A percentile compares a stretch with the other conserved stretches of the same genome.
Conservation (phyloP, 202 grass and related monocot genomes). For the Elaeis oleifera region DNA sequence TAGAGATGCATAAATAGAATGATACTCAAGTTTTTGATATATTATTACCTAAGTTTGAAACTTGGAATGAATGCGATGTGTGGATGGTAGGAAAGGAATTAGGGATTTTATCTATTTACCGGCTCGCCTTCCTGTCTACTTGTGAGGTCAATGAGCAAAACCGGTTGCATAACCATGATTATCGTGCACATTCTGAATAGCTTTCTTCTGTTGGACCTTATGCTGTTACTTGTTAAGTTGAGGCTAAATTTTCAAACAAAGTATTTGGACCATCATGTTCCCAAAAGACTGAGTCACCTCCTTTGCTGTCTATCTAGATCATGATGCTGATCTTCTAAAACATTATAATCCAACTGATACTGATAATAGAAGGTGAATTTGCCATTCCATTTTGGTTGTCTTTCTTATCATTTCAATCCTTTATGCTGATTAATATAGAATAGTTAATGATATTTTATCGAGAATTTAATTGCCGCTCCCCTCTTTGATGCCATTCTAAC, state of each 20-base stretch:
- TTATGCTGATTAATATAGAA: too few species aligned
- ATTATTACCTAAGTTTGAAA: too few species aligned
- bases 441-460: too few species aligned
- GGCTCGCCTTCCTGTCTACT: too few species aligned
- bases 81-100: too few species aligned
- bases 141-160: not conserved
- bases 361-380: conserved; percentile 42
- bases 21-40: too few species aligned
- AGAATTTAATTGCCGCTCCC: too few species aligned
- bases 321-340: conserved; percentile 37
- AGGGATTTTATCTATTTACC: too few species aligned
- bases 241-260: not conserved
- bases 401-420: too few species aligned
- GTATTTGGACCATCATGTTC: not conserved
- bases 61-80: too few species aligned
- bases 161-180: not conserved
- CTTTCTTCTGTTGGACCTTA: not conserved
- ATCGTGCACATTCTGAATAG: not conserved
- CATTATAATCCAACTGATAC: conserved; percentile 16
- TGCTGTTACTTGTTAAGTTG: not conserved
- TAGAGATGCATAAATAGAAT: too few species aligned
- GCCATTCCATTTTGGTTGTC: not conserved
- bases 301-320: conserved; percentile 34
- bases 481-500: too few species aligned
- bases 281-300: conserved; percentile 48